These are phyloP conservation scores for Lactifluus echinatus DNA, from an alignment of 768 basidiomycete species.

Conservation along the genomic window DNA sequence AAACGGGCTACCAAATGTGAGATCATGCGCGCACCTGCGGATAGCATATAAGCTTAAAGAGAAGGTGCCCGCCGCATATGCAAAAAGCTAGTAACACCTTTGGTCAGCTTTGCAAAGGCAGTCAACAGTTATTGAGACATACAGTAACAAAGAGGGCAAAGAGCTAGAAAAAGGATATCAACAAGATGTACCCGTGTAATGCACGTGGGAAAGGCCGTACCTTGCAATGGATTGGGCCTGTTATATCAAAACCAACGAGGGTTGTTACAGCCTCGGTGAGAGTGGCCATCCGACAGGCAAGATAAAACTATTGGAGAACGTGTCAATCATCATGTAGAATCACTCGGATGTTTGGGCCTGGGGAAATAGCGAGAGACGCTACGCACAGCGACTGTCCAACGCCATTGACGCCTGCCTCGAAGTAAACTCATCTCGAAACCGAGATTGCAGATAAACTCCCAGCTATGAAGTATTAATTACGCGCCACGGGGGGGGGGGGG, in stretches of 20 bases:
- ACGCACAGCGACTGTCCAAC: constrained; percentile 14
- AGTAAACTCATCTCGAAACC: constrained; percentile 14
- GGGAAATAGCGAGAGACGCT: neutral
- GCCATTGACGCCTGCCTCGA: constrained; percentile 12
- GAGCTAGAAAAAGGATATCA: neutral
- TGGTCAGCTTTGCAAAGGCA: neutral
- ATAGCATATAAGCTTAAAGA: constrained; percentile 13
- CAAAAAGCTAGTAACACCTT: constrained; percentile 1
- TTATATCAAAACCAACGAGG: constrained; percentile 15
- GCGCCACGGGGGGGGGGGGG: neutral
- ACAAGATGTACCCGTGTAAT: neutral
- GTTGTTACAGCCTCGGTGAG: constrained; percentile 3
- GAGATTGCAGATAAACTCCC: constrained; percentile 17
- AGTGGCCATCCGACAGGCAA: constrained; percentile 3
- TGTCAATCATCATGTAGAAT: neutral
- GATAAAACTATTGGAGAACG: constrained; percentile 8
- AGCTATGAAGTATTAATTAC: neutral
- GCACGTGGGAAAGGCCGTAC: neutral
- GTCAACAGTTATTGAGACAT: neutral
- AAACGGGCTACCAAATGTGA: neutral
- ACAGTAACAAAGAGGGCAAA: constrained; percentile 10
- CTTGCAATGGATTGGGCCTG: constrained; percentile 4
- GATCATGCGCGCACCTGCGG: constrained; percentile 3
- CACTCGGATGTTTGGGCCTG: no score
- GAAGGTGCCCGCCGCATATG: constrained; percentile 1